Conservation (phyloP, 306 rosid genomes). For the Trifolium fragiferum region DNA sequence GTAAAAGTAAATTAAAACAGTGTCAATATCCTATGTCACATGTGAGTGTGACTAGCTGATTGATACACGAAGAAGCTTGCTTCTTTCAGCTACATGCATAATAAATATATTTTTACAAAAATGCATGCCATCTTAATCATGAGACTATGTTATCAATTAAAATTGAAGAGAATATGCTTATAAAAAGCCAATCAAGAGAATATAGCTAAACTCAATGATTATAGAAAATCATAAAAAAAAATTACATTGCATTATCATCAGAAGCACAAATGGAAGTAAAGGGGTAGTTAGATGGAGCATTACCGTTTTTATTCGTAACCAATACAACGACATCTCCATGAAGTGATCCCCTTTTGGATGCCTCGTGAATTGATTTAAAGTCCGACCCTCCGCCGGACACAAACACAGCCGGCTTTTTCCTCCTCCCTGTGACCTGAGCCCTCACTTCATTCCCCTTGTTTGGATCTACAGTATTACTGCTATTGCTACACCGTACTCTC, state of each 20-base stretch:
- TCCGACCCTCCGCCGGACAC: slow-evolving; percentile 96
- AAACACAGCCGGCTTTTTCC: slow-evolving; percentile 76
- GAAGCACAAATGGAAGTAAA: background rate
- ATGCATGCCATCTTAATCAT: slow-evolving; percentile 23
- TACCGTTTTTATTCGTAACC: slow-evolving; percentile 79
- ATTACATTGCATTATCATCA: background rate
- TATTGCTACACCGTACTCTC: slow-evolving; percentile 42
- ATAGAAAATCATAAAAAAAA: background rate
- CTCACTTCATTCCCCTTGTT: slow-evolving; percentile 23
- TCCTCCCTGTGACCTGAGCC: slow-evolving; percentile 39
- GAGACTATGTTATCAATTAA: background rate
- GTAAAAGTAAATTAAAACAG: background rate
- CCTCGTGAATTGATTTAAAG: slow-evolving; percentile 77
- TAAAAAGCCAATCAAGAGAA: background rate
- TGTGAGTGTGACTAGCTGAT: slow-evolving; percentile 10
- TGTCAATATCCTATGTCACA: background rate
- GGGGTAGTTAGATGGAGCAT: slow-evolving; percentile 10
- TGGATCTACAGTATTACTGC: slow-evolving; percentile 27
- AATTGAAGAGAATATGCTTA: slow-evolving; percentile 7
- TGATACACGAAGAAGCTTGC: slow-evolving; percentile 4
- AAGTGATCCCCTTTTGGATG: slow-evolving; percentile 62
- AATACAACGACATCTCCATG: slow-evolving; percentile 71
- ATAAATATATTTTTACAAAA: background rate
- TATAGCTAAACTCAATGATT: slow-evolving; percentile 6
- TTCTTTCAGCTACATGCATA: background rate